A percentile compares a stretch with the other conserved stretches of the same genome.
Evolutionary conservation across 352 stramenopile genomes (phyloP).

Genomic region (Pythium plurisporium): DNA sequence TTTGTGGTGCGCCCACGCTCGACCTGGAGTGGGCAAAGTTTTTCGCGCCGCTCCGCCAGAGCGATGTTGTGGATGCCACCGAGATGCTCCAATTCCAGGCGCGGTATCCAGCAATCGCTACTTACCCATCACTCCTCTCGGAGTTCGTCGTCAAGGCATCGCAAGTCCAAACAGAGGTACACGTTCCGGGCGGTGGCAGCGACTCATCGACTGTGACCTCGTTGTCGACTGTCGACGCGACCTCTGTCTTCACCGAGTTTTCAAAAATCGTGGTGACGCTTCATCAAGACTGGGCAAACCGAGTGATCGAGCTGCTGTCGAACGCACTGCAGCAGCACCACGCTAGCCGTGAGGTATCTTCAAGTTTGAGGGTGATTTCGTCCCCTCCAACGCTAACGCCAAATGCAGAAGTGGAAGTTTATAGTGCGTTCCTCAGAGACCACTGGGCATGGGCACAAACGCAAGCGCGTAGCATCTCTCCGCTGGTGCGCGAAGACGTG

Average conservation of each 20-base stretch:
- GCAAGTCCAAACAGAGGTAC: neutral
- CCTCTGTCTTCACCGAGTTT: constrained; percentile 3
- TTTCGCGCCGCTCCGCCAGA: constrained; percentile 30
- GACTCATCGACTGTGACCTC: neutral
- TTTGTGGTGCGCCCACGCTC: constrained; percentile 47
- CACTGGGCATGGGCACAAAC: constrained; percentile 1
- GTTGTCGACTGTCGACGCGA: neutral
- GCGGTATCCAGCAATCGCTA: constrained; percentile 30
- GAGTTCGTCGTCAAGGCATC: constrained; percentile 54
- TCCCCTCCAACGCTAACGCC: neutral
- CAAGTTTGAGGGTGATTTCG: neutral
- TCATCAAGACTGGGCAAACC: neutral
- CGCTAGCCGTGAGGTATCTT: neutral
- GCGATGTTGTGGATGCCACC: constrained; percentile 43
- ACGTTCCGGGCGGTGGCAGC: neutral
- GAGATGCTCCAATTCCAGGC: constrained; percentile 35
- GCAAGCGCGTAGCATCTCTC: neutral
- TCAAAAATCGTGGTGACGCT: neutral
- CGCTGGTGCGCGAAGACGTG: neutral
- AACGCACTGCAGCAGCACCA: neutral
- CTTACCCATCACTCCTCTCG: constrained; percentile 37
- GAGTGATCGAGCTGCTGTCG: neutral
- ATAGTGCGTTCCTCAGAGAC: neutral
- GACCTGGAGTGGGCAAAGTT: constrained; percentile 35
- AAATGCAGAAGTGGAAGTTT: neutral